Base-by-base conservation (phyloP, 805 yeast genomes). In the Zygosaccharomyces pseudorouxii region DNA sequence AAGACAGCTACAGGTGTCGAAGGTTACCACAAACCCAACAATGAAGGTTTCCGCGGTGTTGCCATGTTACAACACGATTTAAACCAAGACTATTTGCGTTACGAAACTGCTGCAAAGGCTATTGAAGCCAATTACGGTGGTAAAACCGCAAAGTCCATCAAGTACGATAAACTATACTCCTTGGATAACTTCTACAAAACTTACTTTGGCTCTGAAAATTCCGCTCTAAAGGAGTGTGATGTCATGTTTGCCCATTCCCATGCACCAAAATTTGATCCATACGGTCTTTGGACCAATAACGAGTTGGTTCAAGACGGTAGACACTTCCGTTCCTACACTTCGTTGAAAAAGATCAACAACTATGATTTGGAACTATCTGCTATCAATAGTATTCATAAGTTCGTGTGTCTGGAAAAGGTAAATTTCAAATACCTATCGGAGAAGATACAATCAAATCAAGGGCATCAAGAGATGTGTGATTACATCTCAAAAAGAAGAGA, bases 51-150 rank as follows among this genome's bases (percentile, higher is more conserved):
- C 61, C 65, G 72, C 19, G 92, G 92, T 18, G 78, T 82, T 10
- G 88, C 86, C 3, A 86, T 87, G 92, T 82, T 85, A 7, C 95
- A 87, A 63, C 79, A 72, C 54, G 81, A 84, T 60, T 88, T 90
- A 3, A 66, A 73, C 18, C 78, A 77, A 45, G 95, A 86, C 63
- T 80, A 73, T 46, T 46, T 52, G 33, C 56, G 54, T 30, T 57
- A 53, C 31, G 25, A 52, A 16, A 23, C 33, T 9, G 66, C 65
- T 1, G 48, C 50, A 18, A 54, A 49, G 19, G 57, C 49, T 2
- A 55, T 63, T 19, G 47, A 50, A 19, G 47, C 50, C 10, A 51
- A 47, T 16, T 47, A 49, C 38, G 42, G 47, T 18, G 48, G 37
- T 12, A 50, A 29, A 19, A 51, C 45, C 30, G 50, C 48, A 7